These are phyloP conservation scores for Dioscorea alata DNA, from an alignment of 106 monocot species.

Conservation along the genomic window DNA sequence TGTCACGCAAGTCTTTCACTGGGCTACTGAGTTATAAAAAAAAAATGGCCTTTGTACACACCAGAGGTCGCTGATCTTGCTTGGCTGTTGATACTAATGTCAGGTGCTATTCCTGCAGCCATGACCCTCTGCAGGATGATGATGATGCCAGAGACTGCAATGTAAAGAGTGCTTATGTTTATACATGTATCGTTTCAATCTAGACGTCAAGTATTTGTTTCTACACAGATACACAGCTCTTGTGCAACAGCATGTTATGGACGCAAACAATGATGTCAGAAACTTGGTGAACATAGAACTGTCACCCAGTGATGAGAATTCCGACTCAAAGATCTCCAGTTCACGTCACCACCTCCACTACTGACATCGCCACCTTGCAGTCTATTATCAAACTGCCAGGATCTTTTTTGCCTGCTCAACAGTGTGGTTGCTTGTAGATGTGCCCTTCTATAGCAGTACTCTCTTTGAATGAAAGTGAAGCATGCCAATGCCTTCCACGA, in stretches of 20 bases:
- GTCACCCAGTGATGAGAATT: not conserved
- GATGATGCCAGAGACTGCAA: constrained; percentile 44
- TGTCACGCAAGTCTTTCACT: constrained; percentile 10
- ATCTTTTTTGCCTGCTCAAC: constrained; percentile 27
- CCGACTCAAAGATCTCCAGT: not conserved
- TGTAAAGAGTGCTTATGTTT: too few species aligned
- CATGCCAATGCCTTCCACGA: constrained; percentile 24
- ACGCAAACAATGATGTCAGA: constrained; percentile 25
- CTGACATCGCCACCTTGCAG: constrained; percentile 1
- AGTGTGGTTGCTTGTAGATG: constrained; percentile 38
- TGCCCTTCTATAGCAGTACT: constrained; percentile 53
- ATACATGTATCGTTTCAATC: too few species aligned
- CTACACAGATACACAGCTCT: constrained; percentile 27
- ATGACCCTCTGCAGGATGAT: constrained; percentile 41
- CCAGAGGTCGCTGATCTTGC: constrained; percentile 27
- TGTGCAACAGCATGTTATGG: constrained; percentile 22
- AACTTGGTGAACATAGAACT: constrained; percentile 12
- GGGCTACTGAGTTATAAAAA: not conserved
- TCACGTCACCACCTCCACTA: not conserved
- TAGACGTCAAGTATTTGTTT: not conserved
- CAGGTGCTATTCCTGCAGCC: constrained; percentile 35
- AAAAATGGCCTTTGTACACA: constrained; percentile 7
- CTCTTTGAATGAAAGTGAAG: constrained; percentile 21
- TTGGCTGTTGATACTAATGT: constrained; percentile 38
- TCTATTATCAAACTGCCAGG: constrained; percentile 25